phyloP scores from a whole-genome alignment of 345 rosid genomes.

The Sisymbrium altissimum region DNA sequence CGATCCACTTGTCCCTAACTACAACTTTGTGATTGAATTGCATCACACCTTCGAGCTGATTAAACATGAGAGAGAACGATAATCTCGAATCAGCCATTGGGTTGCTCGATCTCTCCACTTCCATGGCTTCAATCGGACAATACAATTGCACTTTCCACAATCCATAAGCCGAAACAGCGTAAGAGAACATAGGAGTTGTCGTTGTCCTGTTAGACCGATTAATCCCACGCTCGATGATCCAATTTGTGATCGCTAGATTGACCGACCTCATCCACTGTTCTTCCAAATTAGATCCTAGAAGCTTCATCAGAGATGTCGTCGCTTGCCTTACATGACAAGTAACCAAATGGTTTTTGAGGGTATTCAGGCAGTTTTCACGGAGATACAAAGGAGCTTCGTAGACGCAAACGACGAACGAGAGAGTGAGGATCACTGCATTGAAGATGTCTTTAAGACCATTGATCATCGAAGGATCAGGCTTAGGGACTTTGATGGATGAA shows the following conservation, averaged over 20 bases:
- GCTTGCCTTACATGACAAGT: slow-evolving; percentile 41
- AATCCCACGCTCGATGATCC: slow-evolving; percentile 53
- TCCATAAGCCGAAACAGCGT: slow-evolving; percentile 55
- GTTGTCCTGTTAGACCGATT: not conserved
- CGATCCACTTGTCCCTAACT: slow-evolving; percentile 55
- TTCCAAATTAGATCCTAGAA: slow-evolving; percentile 71
- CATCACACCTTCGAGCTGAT: slow-evolving; percentile 86
- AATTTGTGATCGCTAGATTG: slow-evolving; percentile 73
- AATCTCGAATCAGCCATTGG: slow-evolving; percentile 50
- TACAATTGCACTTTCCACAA: slow-evolving; percentile 82
- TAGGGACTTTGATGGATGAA: slow-evolving; percentile 42
- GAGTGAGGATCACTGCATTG: slow-evolving; percentile 56
- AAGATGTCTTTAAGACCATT: slow-evolving; percentile 47
- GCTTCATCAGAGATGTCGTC: slow-evolving; percentile 47
- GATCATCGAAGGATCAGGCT: slow-evolving; percentile 22
- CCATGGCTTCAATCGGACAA: slow-evolving; percentile 88
- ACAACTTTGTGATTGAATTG: slow-evolving; percentile 61
- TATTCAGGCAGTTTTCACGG: slow-evolving; percentile 49
- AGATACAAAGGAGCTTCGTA: slow-evolving; percentile 76
- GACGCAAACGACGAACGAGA: slow-evolving; percentile 55
- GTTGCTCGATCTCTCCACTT: slow-evolving; percentile 49
- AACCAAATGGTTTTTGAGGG: slow-evolving; percentile 48
- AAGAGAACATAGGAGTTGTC: slow-evolving; percentile 61
- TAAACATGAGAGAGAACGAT: slow-evolving; percentile 67
- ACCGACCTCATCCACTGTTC: slow-evolving; percentile 86